Base-by-base conservation (phyloP, 1,139 yeast genomes). In the Candida sp. region DNA sequence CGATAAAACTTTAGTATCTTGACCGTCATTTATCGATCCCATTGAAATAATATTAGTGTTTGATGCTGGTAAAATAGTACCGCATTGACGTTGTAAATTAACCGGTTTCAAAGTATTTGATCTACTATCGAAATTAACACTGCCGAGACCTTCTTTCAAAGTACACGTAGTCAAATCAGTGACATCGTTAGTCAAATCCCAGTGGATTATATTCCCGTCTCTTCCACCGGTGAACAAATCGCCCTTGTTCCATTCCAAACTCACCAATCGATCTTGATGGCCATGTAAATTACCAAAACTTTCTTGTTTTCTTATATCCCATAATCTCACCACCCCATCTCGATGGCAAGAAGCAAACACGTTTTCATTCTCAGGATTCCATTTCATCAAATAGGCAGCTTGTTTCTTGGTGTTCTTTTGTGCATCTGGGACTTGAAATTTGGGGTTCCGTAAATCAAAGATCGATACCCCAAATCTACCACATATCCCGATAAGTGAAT, bases 381-480 rank as follows among this genome's bases (percentile, higher is more conserved):
- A 87, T 56, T 73, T 75, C 40, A 84, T 78, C 23, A 66, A 50
- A 3, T 58, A 56, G 41, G 64, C 48, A 43, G 43, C 42, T 54
- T 57, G 38, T 49, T 52, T 41, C 48, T 51, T 40, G 50, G 53
- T 22, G 46, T 36, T 51, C 3, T 43, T 36, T 4, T 57, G 49
- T 6, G 19, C 7, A 11, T 32, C 19, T n/a, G 77, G 77, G 3
- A 70, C 60, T 41, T 60, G 62, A 47, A 68, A 70, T 38, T 56
- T 62, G 3, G 70, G 58, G 6, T 12, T 25, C 50, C 95, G 71
- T 47, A 84, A 62, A 58, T 87, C 96, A 53, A 81, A 74, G 41
- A 87, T 63, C 0, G 91, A 81, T 4, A 86, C 75, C 1, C 95
- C 95, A 56, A 82, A 82, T 36, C 70, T 68, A 3, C 95, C 91